Base-by-base conservation (phyloP, 192 early-diverging fungal genomes). In the Dissophora ornata region DNA sequence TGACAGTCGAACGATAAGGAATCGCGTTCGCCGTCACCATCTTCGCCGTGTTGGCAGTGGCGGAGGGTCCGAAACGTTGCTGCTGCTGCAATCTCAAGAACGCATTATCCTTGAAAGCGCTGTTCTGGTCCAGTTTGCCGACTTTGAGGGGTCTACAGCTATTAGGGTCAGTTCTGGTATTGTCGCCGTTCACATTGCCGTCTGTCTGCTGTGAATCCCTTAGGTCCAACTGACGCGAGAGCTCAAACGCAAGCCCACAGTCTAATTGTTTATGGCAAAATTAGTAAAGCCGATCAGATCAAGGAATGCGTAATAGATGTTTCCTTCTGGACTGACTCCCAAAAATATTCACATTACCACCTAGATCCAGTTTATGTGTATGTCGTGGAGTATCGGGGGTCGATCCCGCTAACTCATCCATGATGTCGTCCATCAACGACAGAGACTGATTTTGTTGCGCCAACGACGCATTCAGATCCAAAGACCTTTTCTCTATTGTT, bases 391-490 rank as follows among this genome's bases (percentile, higher is more conserved):
- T 73, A 15, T 64, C 61, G 0, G 69, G 61, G 0, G 69, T 36
- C 12, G 61, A 52, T 16, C 61, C 40, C 1, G 69, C 28, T 25
- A 73, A 53, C 29, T 58, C 61, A 26, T 57, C 69, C 69, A 73
- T 73, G 36, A 73, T 73, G 49, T 73, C 69, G 29, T 73, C 61
- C 69, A 73, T 73, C 44, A 73, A 29, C 34, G 69, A 73, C 4
- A 57, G 21, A n/a, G 69, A 13, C 36, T 38, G 36, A n/a, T n/a
- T n/a, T n/a, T n/a, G n/a, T n/a, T n/a, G n/a, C n/a, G n/a, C n/a
- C n/a, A n/a, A n/a, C n/a, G n/a, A 60, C 38, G 44, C 21, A 2
- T 42, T 34, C 22, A 56, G 4, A 28, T 38, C 41, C 0, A 34
- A 50, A 1, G 62, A 38, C 1, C 22, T 49, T 0, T 19, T 28